Conservation (phyloP, 345 rosid genomes). For the Syzygium aqueum region DNA sequence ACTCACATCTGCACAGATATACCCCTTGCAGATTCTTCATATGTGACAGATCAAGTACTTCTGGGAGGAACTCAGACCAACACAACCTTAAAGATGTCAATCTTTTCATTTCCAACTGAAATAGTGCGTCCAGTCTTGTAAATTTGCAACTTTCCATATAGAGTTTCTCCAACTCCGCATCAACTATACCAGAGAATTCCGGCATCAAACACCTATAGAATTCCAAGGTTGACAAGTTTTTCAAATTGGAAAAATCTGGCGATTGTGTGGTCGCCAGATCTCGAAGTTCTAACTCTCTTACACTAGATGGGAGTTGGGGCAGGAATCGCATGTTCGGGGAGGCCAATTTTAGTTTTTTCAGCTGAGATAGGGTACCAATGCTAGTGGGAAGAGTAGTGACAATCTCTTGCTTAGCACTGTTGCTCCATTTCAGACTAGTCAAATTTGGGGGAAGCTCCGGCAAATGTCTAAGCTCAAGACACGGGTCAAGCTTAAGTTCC, state of each 20-base stretch:
- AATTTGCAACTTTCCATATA: too few relatives aligned
- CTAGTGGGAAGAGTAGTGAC: too few relatives aligned
- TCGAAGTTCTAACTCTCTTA: accelerated
- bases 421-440: too few relatives aligned
- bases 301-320: neutral
- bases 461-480: too few relatives aligned
- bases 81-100: too few relatives aligned
- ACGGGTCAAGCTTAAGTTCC: too few relatives aligned
- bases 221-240: neutral
- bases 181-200: neutral
- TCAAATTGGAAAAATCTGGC: neutral
- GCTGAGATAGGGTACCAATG: too few relatives aligned
- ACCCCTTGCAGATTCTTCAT: neutral
- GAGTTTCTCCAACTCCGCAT: neutral
- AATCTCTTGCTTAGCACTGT: too few relatives aligned
- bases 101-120: too few relatives aligned
- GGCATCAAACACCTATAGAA: neutral
- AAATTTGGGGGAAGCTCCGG: too few relatives aligned
- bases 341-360: too few relatives aligned
- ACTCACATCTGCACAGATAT: neutral
- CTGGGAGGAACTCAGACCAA: neutral
- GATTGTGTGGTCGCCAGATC: neutral
- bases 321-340: neutral
- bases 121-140: too few relatives aligned
- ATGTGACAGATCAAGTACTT: neutral